These are phyloP conservation scores for Lachnellula cervina DNA, from an alignment of 2,329 filamentous ascomycete genomes.

Conservation along the genomic window DNA sequence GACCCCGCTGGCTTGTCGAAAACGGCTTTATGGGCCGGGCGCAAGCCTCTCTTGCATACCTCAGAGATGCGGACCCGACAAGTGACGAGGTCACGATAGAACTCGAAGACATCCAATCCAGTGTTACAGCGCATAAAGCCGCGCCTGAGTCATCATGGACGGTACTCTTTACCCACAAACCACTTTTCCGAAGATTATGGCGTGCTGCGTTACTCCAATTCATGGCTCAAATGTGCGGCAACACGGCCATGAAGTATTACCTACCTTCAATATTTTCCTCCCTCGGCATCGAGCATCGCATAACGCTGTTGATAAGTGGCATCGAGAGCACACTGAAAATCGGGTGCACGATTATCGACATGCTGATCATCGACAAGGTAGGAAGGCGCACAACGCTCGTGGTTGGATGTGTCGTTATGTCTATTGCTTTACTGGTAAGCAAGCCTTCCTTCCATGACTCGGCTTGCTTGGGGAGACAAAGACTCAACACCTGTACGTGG, in stretches of 20 bases:
- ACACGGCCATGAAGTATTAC: constrained; percentile 57
- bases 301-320: constrained; percentile 49
- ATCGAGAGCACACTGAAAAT: constrained; percentile 56
- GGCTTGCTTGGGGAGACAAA: too few relatives aligned
- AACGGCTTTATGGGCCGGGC: constrained; percentile 41
- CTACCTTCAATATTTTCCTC: constrained; percentile 48
- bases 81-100: constrained; percentile 34
- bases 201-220: constrained; percentile 53
- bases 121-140: constrained; percentile 38
- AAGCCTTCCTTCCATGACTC: constrained; percentile 14
- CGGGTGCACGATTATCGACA: constrained; percentile 50
- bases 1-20: constrained; percentile 55
- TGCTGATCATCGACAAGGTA: constrained; percentile 50
- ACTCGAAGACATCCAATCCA: constrained; percentile 42
- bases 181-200: constrained; percentile 50
- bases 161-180: constrained; percentile 42
- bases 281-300: constrained; percentile 43
- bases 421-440: constrained; percentile 45
- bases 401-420: constrained; percentile 48
- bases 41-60: constrained; percentile 40
- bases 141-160: constrained; percentile 27
- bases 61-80: constrained; percentile 40
- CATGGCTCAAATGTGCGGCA: constrained; percentile 56
- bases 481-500: too few relatives aligned
- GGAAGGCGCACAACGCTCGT: constrained; percentile 47